Evolutionary conservation across 2,329 filamentous ascomycete genomes (phyloP).

Genomic region (Thelonectria rubi): DNA sequence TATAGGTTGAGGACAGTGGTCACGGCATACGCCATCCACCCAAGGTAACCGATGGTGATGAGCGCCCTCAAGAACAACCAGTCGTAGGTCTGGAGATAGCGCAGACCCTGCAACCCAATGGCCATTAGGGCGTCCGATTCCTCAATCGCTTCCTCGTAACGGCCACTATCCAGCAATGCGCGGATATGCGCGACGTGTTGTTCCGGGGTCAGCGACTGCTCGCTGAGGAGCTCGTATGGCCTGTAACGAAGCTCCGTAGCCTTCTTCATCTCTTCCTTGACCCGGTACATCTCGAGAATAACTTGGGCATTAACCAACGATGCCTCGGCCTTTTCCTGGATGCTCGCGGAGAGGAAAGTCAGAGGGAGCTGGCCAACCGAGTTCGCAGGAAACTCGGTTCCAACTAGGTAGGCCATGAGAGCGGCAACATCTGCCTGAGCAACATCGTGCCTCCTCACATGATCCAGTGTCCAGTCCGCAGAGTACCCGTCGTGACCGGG

Average conservation of each 20-base stretch:
- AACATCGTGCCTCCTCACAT: constrained; percentile 88
- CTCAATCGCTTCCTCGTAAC: constrained; percentile 80
- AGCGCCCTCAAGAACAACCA: constrained; percentile 94
- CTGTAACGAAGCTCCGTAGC: constrained; percentile 78
- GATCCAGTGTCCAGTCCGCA: constrained; percentile 83
- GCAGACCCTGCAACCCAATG: constrained; percentile 79
- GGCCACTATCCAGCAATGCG: constrained; percentile 69
- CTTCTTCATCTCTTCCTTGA: constrained; percentile 90
- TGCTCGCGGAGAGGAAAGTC: constrained; percentile 77
- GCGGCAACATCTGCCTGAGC: constrained; percentile 93
- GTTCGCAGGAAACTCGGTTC: constrained; percentile 91
- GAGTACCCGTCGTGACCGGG: constrained; percentile 93
- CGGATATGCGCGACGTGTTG: constrained; percentile 74
- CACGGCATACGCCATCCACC: constrained; percentile 93
- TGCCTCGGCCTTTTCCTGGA: constrained; percentile 82
- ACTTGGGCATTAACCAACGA: constrained; percentile 84
- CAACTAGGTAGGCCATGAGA: constrained; percentile 92
- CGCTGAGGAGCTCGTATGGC: constrained; percentile 76
- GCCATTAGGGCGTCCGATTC: constrained; percentile 81
- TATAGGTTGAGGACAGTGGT: constrained; percentile 90
- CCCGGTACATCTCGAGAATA: constrained; percentile 93
- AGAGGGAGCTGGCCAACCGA: constrained; percentile 94
- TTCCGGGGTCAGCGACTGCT: constrained; percentile 69
- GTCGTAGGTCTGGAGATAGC: constrained; percentile 97
- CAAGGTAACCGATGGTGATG: constrained; percentile 89